phyloP scores from a whole-genome alignment of 495 filamentous ascomycete species.

The Aspergillus cristatus region DNA sequence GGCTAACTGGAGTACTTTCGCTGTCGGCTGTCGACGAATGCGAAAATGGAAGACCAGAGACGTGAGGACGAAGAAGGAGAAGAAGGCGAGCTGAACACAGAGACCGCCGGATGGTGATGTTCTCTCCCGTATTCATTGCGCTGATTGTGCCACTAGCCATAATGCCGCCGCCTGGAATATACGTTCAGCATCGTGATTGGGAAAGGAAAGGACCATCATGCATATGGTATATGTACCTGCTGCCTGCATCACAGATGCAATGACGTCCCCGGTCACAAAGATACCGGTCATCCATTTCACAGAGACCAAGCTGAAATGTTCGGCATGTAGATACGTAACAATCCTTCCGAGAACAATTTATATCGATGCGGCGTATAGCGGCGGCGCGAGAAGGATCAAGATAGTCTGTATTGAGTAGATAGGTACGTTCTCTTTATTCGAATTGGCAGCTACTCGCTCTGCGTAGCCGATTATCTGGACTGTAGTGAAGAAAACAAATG shows the following conservation, averaged over 20 bases:
- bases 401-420: constrained; percentile 17
- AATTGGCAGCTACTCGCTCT: constrained; percentile 14
- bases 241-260: constrained; percentile 7
- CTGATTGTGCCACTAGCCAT: constrained; percentile 8
- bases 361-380: constrained; percentile 39
- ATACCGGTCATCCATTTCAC: constrained; percentile 7
- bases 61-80: constrained; percentile 30
- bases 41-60: constrained; percentile 26
- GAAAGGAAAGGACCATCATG: too few relatives aligned
- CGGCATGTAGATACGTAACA: constrained; percentile 28
- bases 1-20: background rate
- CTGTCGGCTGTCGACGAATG: constrained; percentile 18
- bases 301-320: constrained; percentile 5
- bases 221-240: constrained; percentile 2
- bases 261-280: constrained; percentile 14
- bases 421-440: constrained; percentile 6
- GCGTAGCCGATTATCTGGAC: constrained; percentile 38
- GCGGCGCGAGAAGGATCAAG: constrained; percentile 17
- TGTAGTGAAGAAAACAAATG: too few relatives aligned
- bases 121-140: constrained; percentile 21
- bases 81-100: constrained; percentile 31
- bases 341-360: constrained; percentile 45
- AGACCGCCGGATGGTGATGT: constrained; percentile 34
- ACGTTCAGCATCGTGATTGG: background rate
- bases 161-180: constrained; percentile 13